Evolutionary conservation across 257 asterid species (phyloP).

Genomic region (Solanum etuberosum): DNA sequence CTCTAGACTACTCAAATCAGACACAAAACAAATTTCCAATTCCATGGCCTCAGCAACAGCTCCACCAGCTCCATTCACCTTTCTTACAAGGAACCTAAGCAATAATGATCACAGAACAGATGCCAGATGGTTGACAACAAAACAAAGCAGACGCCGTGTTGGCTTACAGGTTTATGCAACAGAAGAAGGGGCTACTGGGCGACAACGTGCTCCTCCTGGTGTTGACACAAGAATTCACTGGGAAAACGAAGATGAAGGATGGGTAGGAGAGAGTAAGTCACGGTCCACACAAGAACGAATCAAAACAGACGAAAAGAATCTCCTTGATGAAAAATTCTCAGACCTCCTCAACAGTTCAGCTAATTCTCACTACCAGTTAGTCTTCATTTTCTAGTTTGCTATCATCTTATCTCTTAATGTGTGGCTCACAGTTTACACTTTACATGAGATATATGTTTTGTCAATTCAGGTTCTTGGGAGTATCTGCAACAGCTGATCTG

Average conservation of each 20-base stretch:
- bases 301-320: conserved; percentile 29
- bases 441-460: too few relatives aligned
- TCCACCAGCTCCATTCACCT: conserved; percentile 34
- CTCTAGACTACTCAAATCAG: not conserved
- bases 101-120: conserved; percentile 9
- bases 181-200: conserved; percentile 24
- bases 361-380: conserved; percentile 84
- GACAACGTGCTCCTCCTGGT: conserved; percentile 52
- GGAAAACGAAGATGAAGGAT: conserved; percentile 87
- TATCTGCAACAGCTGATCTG: conserved; percentile 56
- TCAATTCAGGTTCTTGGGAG: conserved; percentile 60
- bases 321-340: conserved; percentile 49
- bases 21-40: not conserved
- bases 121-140: not conserved
- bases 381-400: not conserved
- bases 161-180: conserved; percentile 19
- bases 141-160: not conserved
- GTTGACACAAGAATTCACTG: conserved; percentile 85
- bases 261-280: conserved; percentile 59
- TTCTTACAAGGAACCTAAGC: conserved; percentile 20
- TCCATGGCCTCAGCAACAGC: conserved; percentile 58
- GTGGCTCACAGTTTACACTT: not conserved
- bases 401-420: not conserved
- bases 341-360: conserved; percentile 66
- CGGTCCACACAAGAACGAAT: conserved; percentile 22